These are phyloP conservation scores for Vararia minispora DNA, from an alignment of 768 basidiomycete species.

Conservation along the genomic window DNA sequence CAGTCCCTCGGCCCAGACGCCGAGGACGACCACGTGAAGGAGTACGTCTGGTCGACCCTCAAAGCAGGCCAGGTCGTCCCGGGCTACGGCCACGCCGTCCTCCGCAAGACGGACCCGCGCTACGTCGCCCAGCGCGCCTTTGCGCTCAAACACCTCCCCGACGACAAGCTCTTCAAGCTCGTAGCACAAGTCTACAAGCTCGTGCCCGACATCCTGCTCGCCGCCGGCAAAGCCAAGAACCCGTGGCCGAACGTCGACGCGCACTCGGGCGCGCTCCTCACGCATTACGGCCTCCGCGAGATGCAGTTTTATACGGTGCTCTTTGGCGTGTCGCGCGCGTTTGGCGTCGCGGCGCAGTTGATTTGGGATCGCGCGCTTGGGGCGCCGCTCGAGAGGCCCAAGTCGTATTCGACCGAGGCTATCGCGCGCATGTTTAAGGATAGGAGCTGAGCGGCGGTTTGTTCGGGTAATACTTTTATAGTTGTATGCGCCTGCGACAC, in stretches of 20 bases:
- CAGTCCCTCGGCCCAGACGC: slow-evolving; percentile 76
- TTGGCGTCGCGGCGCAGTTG: slow-evolving; percentile 80
- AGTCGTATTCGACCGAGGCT: slow-evolving; percentile 77
- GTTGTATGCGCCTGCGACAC: no score
- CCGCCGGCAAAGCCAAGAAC: slow-evolving; percentile 90
- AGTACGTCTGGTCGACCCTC: slow-evolving; percentile 92
- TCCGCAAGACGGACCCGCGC: slow-evolving; percentile 87
- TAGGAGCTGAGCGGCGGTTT: slow-evolving; percentile 24
- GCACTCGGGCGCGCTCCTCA: slow-evolving; percentile 84
- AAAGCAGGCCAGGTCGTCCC: slow-evolving; percentile 92
- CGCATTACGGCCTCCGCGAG: slow-evolving; percentile 77
- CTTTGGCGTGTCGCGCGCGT: slow-evolving; percentile 93
- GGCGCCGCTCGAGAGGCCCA: slow-evolving; percentile 85
- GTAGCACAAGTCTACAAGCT: slow-evolving; percentile 83
- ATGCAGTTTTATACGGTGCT: slow-evolving; percentile 98
- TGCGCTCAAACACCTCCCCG: slow-evolving; percentile 71
- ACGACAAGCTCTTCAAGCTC: slow-evolving; percentile 89
- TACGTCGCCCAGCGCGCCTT: slow-evolving; percentile 89
- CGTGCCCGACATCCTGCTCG: slow-evolving; percentile 83
- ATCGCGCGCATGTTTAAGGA: slow-evolving; percentile 71
- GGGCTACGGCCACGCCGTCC: slow-evolving; percentile 80
- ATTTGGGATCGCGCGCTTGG: slow-evolving; percentile 92
- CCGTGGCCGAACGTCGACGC: slow-evolving; percentile 98
- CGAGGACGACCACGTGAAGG: slow-evolving; percentile 77
- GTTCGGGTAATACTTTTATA: neutral